Evolutionary conservation across 768 basidiomycete genomes (phyloP), one percentile per base, ranked within the genome.

Genomic region (Russula vinacea): DNA sequence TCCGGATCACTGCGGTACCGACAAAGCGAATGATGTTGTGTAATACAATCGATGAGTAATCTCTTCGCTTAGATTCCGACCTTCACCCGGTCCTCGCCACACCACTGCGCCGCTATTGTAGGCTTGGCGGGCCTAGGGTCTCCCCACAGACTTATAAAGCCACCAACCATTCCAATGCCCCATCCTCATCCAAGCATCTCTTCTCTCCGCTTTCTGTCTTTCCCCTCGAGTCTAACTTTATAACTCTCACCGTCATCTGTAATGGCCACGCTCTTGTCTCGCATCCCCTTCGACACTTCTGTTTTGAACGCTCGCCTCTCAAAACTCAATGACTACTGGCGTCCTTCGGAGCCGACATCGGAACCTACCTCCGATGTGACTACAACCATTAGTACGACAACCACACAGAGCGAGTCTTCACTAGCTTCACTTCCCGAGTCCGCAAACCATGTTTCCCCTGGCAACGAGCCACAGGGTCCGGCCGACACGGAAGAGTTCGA

Each of bases 241-340:
- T 14, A 39, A 11, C 42, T 19, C 17, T 37, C 3, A 16, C n/a
- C 42, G 19, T 45, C 10, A 42, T 44, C 55, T 35, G 10, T 29
- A 37, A 65, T 65, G 64, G 4, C 64, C 19, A 57, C 64, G 8
- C 49, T 65, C 16, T 16, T 65, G 39, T 65, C 64, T 4, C 58
- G 64, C 32, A 6, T 65, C 24, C 55, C 59, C 4, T 65, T 65
- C 40, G 64, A 65, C 29, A 42, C 63, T 5, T 50, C 63, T 5
- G 7, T 22, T 7, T 39, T 64, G n/a, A 55, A 44, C 16, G 4
- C 29, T 17, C 35, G 26, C 17, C 24, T 60, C 33, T 42, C 59
- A n/a, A 56, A 33, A n/a, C 53, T 64, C 13, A 56, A 24, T 24
- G 63, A 56, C 16, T 61, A 56, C 14, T 42, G 53, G 37, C 47